Evolutionary conservation across 495 filamentous ascomycete species (phyloP).

Genomic region (Chaetomium tenue): DNA sequence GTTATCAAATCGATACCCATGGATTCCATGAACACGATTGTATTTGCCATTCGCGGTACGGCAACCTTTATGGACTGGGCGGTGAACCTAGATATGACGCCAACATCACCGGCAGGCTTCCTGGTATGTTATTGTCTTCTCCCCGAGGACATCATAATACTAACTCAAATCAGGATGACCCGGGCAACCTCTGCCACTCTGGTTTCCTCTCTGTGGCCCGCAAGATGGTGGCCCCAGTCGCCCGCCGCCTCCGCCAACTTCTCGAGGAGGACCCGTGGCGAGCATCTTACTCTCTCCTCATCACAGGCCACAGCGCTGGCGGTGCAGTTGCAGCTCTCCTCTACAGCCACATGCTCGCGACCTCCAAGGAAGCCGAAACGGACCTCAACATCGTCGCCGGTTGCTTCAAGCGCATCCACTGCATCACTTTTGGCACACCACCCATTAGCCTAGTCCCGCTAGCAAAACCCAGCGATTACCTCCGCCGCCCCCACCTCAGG

Average conservation of each 20-base stretch:
- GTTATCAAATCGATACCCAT: constrained; percentile 73
- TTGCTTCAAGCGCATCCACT: constrained; percentile 74
- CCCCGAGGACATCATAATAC: background rate
- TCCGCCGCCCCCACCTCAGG: constrained; percentile 37
- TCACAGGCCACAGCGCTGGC: constrained; percentile 82
- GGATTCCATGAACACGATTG: constrained; percentile 71
- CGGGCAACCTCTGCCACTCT: constrained; percentile 70
- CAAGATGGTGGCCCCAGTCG: constrained; percentile 71
- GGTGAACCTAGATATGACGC: constrained; percentile 69
- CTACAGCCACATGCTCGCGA: constrained; percentile 74
- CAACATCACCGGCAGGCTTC: constrained; percentile 61
- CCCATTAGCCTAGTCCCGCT: constrained; percentile 70
- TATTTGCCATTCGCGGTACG: constrained; percentile 77
- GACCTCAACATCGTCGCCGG: constrained; percentile 65
- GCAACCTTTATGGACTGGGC: constrained; percentile 81
- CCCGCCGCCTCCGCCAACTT: constrained; percentile 62
- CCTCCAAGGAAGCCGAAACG: constrained; percentile 50
- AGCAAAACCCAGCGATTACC: constrained; percentile 49
- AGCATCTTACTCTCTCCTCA: constrained; percentile 65
- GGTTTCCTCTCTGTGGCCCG: constrained; percentile 73
- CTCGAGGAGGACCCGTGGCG: constrained; percentile 68
- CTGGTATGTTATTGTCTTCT: constrained; percentile 45
- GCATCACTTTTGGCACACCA: constrained; percentile 77
- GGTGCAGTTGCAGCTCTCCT: constrained; percentile 76
- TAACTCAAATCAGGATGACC: constrained; percentile 57